A percentile compares a stretch with the other conserved stretches of the same genome.
phyloP scores from a whole-genome alignment of 2,329 filamentous ascomycete genomes.

The Penicillium griseofulvum region DNA sequence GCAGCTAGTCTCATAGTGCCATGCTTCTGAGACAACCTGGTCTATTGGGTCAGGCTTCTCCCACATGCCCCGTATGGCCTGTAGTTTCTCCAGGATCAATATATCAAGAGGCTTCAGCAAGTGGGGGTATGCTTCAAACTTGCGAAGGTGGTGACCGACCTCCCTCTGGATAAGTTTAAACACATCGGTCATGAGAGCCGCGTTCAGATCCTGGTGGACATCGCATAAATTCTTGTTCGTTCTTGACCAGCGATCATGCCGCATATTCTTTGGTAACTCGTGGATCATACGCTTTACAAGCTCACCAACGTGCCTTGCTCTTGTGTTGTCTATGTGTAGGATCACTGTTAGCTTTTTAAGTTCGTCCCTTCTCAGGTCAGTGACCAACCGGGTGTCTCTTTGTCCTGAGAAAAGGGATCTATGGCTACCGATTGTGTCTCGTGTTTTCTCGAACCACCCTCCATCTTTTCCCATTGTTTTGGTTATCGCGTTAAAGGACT shows the following conservation, averaged over 20 bases:
- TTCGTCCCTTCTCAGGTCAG: constrained; percentile 20
- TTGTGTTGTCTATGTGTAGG: constrained; percentile 22
- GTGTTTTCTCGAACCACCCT: not conserved
- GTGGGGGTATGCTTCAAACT: constrained; percentile 19
- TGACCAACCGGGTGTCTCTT: constrained; percentile 17
- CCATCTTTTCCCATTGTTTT: not conserved
- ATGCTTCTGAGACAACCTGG: constrained; percentile 1
- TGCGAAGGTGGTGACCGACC: constrained; percentile 23
- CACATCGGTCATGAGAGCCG: constrained; percentile 20
- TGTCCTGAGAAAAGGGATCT: constrained; percentile 1
- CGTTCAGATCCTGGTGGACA: constrained; percentile 25
- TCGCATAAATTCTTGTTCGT: constrained; percentile 16
- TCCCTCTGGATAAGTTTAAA: constrained; percentile 24
- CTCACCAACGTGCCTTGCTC: constrained; percentile 3
- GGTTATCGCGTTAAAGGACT: not conserved
- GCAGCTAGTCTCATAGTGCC: constrained; percentile 30
- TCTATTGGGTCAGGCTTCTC: constrained; percentile 9
- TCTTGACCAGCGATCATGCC: constrained; percentile 1
- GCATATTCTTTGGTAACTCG: constrained; percentile 17
- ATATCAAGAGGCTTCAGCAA: constrained; percentile 11
- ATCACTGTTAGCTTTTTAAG: constrained; percentile 23
- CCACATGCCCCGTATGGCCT: constrained; percentile 36
- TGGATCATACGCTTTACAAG: constrained; percentile 13
- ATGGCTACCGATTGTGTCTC: not conserved
- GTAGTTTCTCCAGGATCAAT: constrained; percentile 21